Evolutionary conservation across 495 filamentous ascomycete genomes (phyloP), one percentile per base, ranked within the genome.

Genomic region (Amniculicola lignicola): DNA sequence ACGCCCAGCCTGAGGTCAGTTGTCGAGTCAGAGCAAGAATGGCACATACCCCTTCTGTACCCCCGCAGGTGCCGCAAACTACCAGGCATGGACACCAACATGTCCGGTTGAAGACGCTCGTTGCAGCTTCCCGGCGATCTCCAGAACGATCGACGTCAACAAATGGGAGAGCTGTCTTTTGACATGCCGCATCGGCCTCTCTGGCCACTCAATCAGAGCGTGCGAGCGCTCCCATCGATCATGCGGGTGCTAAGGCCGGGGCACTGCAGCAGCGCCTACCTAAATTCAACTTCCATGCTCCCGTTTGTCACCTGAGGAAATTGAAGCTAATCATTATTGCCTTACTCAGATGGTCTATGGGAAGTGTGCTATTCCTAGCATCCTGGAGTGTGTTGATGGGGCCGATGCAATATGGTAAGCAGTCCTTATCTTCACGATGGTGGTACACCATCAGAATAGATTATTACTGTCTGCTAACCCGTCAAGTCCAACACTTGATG

Each of bases 311-410:
- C 19, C 43, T 57, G 52, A 25, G 28, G 45, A 11, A 41, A 33
- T 18, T 48, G 37, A 56, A 37, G 52, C 56, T 61, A 63, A 50
- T 21, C 33, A 36, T 57, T 29, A 46, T 59, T 49, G 24, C 24
- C 54, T 53, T 12, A 48, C 29, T 54, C 69, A 98, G 93, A 75
- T 98, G 93, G 93, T 89, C 93, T 18, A 81, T 96, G 62, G 93
- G 90, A 24, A 96, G 91, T 19, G 68, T 87, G 16, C 77, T 98
- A 35, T 98, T 97, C 73, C 79, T 98, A 54, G 79, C 84, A 54
- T 95, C 94, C 69, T 98, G 90, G 82, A 90, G 89, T 3, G 89
- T 90, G 58, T 77, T 98, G 74, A 90, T 95, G 84, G 93, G 93
- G 45, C 91, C 90, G 16, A 75, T 79, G 72, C 72, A 78, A 39